These are phyloP conservation scores for Chalciporus sp. DNA, from an alignment of 1,284 basidiomycete genomes.

Conservation along the genomic window DNA sequence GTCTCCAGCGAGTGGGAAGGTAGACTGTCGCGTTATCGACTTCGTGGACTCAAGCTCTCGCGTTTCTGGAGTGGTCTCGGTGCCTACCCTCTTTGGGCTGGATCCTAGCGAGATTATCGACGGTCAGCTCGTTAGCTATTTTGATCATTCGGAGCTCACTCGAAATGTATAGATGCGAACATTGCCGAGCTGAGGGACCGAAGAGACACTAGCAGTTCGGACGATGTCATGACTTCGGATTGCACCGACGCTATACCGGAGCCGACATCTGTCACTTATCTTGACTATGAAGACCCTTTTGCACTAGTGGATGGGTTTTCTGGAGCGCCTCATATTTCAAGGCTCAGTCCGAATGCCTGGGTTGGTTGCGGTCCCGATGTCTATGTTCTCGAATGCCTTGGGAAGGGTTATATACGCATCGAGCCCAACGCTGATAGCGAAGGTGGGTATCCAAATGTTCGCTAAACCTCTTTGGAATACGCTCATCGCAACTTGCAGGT, in stretches of 20 bases:
- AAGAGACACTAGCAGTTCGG: slow-evolving; percentile 24
- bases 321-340: slow-evolving; percentile 54
- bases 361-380: slow-evolving; percentile 77
- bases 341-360: slow-evolving; percentile 68
- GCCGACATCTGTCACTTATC: slow-evolving; percentile 73
- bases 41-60: slow-evolving; percentile 81
- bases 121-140: slow-evolving; percentile 41
- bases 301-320: slow-evolving; percentile 55
- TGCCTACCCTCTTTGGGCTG: slow-evolving; percentile 87
- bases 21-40: slow-evolving; percentile 89
- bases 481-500: slow-evolving; percentile 26
- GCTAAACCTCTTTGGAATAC: not conserved
- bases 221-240: slow-evolving; percentile 16
- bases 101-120: slow-evolving; percentile 73
- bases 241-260: slow-evolving; percentile 45
- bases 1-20: slow-evolving; percentile 81
- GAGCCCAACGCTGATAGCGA: slow-evolving; percentile 47
- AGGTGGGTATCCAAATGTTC: slow-evolving; percentile 22
- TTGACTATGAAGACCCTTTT: slow-evolving; percentile 83
- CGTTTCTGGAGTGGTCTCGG: slow-evolving; percentile 75
- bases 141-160: slow-evolving; percentile 7
- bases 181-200: slow-evolving; percentile 50
- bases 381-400: slow-evolving; percentile 81
- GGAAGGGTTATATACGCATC: slow-evolving; percentile 75
- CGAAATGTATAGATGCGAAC: slow-evolving; percentile 47